Base-by-base conservation (phyloP, 129 eudicot species). In the Flaveria linearis region DNA sequence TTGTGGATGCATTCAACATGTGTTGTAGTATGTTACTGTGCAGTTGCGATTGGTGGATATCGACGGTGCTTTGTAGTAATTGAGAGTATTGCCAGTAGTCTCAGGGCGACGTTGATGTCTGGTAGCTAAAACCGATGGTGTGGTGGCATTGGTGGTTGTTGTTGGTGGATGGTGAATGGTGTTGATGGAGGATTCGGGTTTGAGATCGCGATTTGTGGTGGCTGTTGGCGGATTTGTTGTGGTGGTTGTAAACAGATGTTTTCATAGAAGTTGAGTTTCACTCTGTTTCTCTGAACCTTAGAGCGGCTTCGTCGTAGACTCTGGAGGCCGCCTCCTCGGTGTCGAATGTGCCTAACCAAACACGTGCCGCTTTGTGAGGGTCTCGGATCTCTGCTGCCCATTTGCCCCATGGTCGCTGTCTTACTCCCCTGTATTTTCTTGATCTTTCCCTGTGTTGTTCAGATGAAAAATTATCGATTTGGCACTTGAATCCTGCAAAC, bases 351-450 rank as follows among this genome's bases (percentile, higher is more conserved):
- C 97, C 97, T 67, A 88, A 57, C 97, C 97, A 90, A 0, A 90
- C 97, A 12, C 96, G 72, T 4, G 98, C 97, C 0, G 97, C 98
- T 80, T 88, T 90, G 76, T 90, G 97, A 30, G 98, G 98, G 77
- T 90, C 98, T 17, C 98, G 78, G 47, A 90, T 93, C 26, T 93
- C 98, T 3, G 97, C 96, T 0, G 98, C 98, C 98, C 98, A 93
- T 85, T 93, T 93, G 9, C 98, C 97, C 98, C 98, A 93, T 16
- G 98, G 98, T 3, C 98, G 79, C 20, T 93, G 98, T 25, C 98
- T 76, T 9, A 93, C 98, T 84, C 98, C 98, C 78, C 98, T 83
- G 95, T 93, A 93, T 80, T 84, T 84, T 39, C 92, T 73, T 68
- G 87, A 75, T 68, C 87, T 67, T 86, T 87, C 49, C 86, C 89